These are phyloP conservation scores for Exophiala sideris DNA, from an alignment of 2,329 filamentous ascomycete genomes.

Conservation along the genomic window DNA sequence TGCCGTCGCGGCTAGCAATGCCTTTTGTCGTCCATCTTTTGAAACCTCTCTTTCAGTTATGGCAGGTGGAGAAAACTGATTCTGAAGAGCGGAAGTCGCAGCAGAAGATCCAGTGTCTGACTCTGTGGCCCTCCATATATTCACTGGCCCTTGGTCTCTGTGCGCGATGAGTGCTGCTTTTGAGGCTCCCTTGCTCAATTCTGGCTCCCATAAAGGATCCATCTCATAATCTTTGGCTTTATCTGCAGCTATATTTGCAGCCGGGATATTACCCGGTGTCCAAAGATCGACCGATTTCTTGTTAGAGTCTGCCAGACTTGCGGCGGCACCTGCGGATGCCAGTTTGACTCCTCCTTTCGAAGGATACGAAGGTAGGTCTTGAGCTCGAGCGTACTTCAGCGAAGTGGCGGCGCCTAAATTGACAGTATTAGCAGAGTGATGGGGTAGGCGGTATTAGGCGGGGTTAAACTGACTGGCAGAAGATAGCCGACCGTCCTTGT, in stretches of 20 bases:
- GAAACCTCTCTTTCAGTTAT: slow-evolving; percentile 47
- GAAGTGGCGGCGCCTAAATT: slow-evolving; percentile 55
- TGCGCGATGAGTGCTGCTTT: slow-evolving; percentile 70
- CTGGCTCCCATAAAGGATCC: slow-evolving; percentile 61
- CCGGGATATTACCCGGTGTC: slow-evolving; percentile 61
- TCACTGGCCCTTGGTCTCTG: slow-evolving; percentile 50
- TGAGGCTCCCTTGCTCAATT: slow-evolving; percentile 63
- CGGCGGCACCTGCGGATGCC: slow-evolving; percentile 69
- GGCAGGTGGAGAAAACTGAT: slow-evolving; percentile 47
- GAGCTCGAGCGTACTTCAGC: slow-evolving; percentile 68
- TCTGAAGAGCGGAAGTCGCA: slow-evolving; percentile 62
- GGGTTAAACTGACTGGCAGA: slow-evolving; percentile 50
- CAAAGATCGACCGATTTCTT: slow-evolving; percentile 63
- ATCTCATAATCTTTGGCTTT: slow-evolving; percentile 60
- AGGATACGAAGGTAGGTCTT: slow-evolving; percentile 72
- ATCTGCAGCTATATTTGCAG: slow-evolving; percentile 58
- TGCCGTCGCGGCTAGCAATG: slow-evolving; percentile 71
- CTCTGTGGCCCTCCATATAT: slow-evolving; percentile 51
- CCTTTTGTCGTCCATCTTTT: slow-evolving; percentile 58
- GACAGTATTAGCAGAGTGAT: slow-evolving; percentile 20
- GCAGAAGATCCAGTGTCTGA: slow-evolving; percentile 61
- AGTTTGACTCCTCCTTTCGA: slow-evolving; percentile 55
- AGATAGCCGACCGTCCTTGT: slow-evolving; percentile 54
- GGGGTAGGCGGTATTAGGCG: slow-evolving; percentile 1
- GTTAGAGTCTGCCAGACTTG: slow-evolving; percentile 68